Evolutionary conservation across 2,329 filamentous ascomycete species (phyloP).

Genomic region (Plenodomus tracheiphilus): DNA sequence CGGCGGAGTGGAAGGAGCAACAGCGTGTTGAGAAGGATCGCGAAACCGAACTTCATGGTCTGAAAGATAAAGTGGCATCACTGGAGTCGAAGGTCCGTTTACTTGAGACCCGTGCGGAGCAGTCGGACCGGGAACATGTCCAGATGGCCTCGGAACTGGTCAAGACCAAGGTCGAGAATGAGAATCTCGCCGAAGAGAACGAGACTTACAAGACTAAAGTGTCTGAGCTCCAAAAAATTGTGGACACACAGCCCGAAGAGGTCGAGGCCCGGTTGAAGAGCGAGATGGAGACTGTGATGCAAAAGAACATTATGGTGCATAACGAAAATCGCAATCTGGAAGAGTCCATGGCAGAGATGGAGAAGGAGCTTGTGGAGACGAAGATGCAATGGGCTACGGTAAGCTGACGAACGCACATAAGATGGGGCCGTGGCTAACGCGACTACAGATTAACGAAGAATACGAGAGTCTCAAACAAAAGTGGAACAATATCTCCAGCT

Average conservation of each 20-base stretch:
- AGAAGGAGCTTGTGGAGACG: slow-evolving; percentile 86
- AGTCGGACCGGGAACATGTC: slow-evolving; percentile 87
- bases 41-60: slow-evolving; percentile 75
- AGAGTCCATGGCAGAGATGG: slow-evolving; percentile 88
- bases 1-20: slow-evolving; percentile 89
- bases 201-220: slow-evolving; percentile 86
- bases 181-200: slow-evolving; percentile 85
- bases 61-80: slow-evolving; percentile 60
- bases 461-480: slow-evolving; percentile 54
- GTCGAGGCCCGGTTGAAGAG: slow-evolving; percentile 79
- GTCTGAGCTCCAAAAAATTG: slow-evolving; percentile 78
- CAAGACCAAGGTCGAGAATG: slow-evolving; percentile 89
- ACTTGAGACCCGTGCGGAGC: slow-evolving; percentile 85
- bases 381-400: slow-evolving; percentile 98
- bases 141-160: slow-evolving; percentile 89
- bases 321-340: slow-evolving; percentile 88
- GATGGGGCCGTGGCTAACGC: slow-evolving; percentile 17
- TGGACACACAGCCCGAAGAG: slow-evolving; percentile 86
- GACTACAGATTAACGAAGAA: slow-evolving; percentile 50
- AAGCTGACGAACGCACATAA: slow-evolving; percentile 45
- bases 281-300: slow-evolving; percentile 91
- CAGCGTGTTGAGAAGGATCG: slow-evolving; percentile 79
- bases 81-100: slow-evolving; percentile 77
- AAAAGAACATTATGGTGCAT: slow-evolving; percentile 88
- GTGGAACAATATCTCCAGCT: slow-evolving; percentile 51